Evolutionary conservation across 2,329 filamentous ascomycete species (phyloP).

Genomic region (Ascochyta koolunga): DNA sequence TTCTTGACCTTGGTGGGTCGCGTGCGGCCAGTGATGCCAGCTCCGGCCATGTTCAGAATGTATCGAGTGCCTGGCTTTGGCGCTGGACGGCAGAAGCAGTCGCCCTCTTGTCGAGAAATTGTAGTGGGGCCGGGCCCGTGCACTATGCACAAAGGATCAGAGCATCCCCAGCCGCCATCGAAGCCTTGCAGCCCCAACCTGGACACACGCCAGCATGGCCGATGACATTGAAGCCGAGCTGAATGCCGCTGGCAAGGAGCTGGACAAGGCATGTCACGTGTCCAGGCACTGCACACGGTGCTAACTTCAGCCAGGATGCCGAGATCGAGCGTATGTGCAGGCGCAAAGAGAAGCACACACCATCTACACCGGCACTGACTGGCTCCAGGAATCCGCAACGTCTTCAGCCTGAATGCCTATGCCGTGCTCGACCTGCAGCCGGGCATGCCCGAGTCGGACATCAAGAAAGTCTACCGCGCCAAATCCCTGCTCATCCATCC

Average conservation of each 20-base stretch:
- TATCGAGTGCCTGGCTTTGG: conserved; percentile 3
- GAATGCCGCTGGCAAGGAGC: conserved; percentile 85
- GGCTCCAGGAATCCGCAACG: conserved; percentile 72
- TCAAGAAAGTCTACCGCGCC: conserved; percentile 91
- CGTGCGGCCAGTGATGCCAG: conserved; percentile 50
- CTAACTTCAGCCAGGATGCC: conserved; percentile 68
- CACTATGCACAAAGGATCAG: conserved; percentile 1
- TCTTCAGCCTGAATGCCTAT: conserved; percentile 86
- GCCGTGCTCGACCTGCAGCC: conserved; percentile 95
- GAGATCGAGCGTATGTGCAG: conserved; percentile 76
- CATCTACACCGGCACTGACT: neutral
- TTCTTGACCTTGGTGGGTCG: conserved; percentile 62
- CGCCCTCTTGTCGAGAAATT: conserved; percentile 24
- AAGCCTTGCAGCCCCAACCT: conserved; percentile 4
- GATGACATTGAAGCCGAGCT: conserved; percentile 72
- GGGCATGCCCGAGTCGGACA: conserved; percentile 92
- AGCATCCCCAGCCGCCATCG: too few relatives aligned
- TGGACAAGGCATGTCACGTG: conserved; percentile 70
- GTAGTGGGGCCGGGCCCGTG: conserved; percentile 36
- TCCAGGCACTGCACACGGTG: neutral
- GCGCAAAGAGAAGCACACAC: neutral
- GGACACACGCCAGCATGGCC: conserved; percentile 48
- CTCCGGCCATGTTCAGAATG: conserved; percentile 33
- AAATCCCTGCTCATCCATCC: conserved; percentile 99
- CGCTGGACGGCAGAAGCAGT: neutral